Evolutionary conservation across 164 flowering plant species (phyloP), one percentile per base, ranked within the genome.

Genomic region (Cinnamomum chago): DNA sequence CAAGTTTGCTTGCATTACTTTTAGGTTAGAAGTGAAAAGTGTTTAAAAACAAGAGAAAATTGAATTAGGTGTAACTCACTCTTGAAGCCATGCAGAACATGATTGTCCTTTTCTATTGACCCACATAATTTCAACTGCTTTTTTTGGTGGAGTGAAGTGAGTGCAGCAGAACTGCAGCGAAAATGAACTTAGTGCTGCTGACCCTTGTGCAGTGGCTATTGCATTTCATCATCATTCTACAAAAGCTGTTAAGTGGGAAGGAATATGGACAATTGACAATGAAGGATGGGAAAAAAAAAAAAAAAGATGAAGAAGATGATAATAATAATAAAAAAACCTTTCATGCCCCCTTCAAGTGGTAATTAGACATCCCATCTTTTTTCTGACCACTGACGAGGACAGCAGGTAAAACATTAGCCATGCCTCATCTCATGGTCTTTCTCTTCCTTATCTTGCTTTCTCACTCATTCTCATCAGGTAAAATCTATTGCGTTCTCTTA

Each of bases 141-240:
- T 55, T 55, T 55, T 55, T 55, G n/a, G 60, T 55, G 60, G 60
- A 55, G 60, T 55, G 60, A 55, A 55, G 60, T 55, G 60, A 55
- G 60, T 55, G 60, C 17, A 55, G 60, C n/a, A 55, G 60, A 55
- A 55, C n/a, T 55, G 17, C 60, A 15, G 60, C n/a, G 60, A 55
- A 55, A 14, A 55, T 55, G 60, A 55, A 55, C 20, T 55, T 55
- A 20, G 60, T 55, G 60, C 60, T 17, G n/a, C 3, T 55, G 47
- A 40, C 47, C 11, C 11, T 40, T 40, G 60, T 55, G 60, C 60
- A 55, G 60, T 55, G 17, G 60, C 60, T 20, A 55, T 55, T 55
- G 60, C 15, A 55, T 15, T 55, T 15, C 60, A 55, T 55, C 60
- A 55, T 55, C 60, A 15, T 55, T 18, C 60, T 17, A 18, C 3